phyloP scores from a whole-genome alignment of 305 asterid species.

The Plantago rigida region DNA sequence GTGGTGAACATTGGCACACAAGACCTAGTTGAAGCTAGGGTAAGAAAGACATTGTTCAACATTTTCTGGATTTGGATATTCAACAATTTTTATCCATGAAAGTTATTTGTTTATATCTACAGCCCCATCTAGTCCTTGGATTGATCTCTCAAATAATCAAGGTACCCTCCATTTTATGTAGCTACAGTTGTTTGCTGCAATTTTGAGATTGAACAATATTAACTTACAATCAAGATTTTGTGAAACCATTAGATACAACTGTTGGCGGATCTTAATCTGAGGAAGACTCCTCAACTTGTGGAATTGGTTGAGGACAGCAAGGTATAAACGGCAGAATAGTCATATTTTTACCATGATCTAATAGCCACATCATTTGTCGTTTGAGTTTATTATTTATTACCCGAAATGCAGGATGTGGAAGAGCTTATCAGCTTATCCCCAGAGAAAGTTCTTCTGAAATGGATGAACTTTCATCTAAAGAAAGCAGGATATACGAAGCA shows the following conservation, averaged over 20 bases:
- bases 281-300: constrained; percentile 83
- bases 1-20: constrained; percentile 95
- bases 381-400: not conserved
- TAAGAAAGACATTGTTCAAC: constrained; percentile 31
- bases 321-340: constrained; percentile 34
- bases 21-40: constrained; percentile 84
- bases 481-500: constrained; percentile 67
- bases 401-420: constrained; percentile 59
- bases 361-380: not conserved
- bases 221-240: constrained; percentile 16
- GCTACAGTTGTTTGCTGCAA: constrained; percentile 7
- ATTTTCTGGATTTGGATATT: not conserved
- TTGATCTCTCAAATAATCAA: constrained; percentile 86
- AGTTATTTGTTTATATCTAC: constrained; percentile 15
- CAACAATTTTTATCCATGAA: not conserved
- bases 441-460: constrained; percentile 77
- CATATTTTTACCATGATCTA: constrained; percentile 1
- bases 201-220: constrained; percentile 10
- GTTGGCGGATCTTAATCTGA: constrained; percentile 79
- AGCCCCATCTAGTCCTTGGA: constrained; percentile 71
- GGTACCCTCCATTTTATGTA: constrained; percentile 32
- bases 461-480: constrained; percentile 94
- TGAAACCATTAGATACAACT: constrained; percentile 63
- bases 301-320: constrained; percentile 75
- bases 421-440: constrained; percentile 83